phyloP scores from a whole-genome alignment of 2,329 filamentous ascomycete genomes.

The Anisogramma anomala region DNA sequence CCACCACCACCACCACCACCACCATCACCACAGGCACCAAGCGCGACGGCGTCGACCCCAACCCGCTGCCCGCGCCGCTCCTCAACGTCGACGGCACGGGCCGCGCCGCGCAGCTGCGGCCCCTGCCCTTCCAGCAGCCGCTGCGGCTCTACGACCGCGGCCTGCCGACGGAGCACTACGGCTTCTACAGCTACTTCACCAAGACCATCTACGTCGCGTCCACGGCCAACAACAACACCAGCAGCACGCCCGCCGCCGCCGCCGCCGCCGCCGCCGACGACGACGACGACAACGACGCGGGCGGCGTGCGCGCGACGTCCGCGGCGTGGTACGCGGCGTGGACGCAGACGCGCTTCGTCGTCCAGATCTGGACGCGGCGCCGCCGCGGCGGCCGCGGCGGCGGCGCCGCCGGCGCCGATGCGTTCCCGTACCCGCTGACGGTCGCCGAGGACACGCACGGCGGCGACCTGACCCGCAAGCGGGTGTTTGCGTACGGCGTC shows the following conservation, averaged over 20 bases:
- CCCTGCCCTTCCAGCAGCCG: conserved; percentile 61
- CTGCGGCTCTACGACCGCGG: conserved; percentile 78
- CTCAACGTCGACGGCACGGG: conserved; percentile 59
- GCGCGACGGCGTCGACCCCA: conserved; percentile 31
- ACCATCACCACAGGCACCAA: too few species aligned
- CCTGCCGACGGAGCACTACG: conserved; percentile 72
- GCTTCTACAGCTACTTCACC: conserved; percentile 87
- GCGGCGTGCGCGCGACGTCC: conserved; percentile 41
- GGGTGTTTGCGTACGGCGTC: conserved; percentile 42
- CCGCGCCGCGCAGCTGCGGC: conserved; percentile 59
- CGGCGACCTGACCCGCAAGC: conserved; percentile 40
- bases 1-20: too few species aligned
- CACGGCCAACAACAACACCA: conserved; percentile 29
- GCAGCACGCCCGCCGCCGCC: conserved; percentile 30
- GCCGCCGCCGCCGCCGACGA: too few species aligned
- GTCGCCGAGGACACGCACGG: conserved; percentile 52
- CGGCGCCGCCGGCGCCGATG: conserved; percentile 43
- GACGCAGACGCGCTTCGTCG: conserved; percentile 49
- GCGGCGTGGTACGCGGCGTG: conserved; percentile 47
- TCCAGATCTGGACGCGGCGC: conserved; percentile 50
- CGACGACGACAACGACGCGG: too few species aligned
- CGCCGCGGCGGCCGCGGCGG: conserved; percentile 22
- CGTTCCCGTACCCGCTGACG: conserved; percentile 53
- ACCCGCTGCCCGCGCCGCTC: conserved; percentile 51
- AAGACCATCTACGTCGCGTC: conserved; percentile 73